Conservation (phyloP, 495 filamentous ascomycete genomes). For the Letharia lupina region DNA sequence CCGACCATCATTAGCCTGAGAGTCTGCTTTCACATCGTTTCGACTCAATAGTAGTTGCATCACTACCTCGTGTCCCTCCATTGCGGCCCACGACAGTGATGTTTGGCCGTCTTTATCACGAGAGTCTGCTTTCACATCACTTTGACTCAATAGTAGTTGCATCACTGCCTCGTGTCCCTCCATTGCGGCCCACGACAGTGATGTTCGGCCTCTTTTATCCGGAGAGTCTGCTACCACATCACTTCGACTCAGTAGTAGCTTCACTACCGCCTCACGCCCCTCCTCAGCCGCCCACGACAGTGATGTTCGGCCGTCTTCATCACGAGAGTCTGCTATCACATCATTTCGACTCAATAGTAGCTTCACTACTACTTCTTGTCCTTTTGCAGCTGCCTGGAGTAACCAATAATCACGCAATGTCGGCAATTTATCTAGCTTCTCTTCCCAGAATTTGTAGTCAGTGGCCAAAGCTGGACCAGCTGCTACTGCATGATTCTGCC, state of each 20-base stretch:
- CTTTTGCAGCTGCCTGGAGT: neutral
- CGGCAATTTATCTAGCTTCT: neutral
- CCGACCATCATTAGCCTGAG: neutral
- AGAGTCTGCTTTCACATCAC: neutral
- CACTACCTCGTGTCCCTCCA: neutral
- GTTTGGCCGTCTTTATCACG: neutral
- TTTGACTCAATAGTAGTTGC: neutral
- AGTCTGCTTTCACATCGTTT: neutral
- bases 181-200: neutral
- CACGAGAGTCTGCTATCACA: no score
- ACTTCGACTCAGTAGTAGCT: neutral
- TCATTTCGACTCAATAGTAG: no score
- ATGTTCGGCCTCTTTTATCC: neutral
- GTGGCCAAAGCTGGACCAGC: neutral
- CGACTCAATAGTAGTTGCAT: neutral
- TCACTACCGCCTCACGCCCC: neutral
- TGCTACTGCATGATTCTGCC: neutral
- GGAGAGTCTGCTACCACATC: neutral
- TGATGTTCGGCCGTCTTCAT: no score
- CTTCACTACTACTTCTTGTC: slow-evolving; percentile 1
- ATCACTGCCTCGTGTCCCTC: neutral
- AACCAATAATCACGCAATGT: slow-evolving; percentile 8
- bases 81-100: neutral
- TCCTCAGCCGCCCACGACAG: neutral
- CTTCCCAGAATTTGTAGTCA: neutral